Evolutionary conservation across 2,329 filamentous ascomycete genomes (phyloP).

Genomic region (Arthrocladium fulminans): DNA sequence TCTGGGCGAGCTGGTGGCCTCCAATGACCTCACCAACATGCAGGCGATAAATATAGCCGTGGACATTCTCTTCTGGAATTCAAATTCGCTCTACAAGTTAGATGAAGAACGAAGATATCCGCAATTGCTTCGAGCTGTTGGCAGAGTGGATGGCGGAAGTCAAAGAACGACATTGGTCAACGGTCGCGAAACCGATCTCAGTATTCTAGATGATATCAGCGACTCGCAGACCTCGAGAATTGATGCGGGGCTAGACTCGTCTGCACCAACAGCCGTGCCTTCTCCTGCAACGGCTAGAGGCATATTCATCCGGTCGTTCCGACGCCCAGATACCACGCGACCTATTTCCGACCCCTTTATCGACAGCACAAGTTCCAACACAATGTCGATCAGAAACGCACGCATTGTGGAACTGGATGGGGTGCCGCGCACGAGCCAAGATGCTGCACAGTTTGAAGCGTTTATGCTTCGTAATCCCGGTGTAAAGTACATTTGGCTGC

Average conservation of each 20-base stretch:
- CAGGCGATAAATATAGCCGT: conserved; percentile 58
- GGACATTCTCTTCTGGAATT: conserved; percentile 66
- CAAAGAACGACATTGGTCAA: conserved; percentile 18
- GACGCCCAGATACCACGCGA: background rate
- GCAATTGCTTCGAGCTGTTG: conserved; percentile 21
- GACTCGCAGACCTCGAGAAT: conserved; percentile 17
- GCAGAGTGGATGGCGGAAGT: conserved; percentile 16
- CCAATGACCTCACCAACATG: conserved; percentile 50
- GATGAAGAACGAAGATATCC: conserved; percentile 29
- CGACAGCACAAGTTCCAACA: background rate
- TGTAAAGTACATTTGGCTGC: conserved; percentile 61
- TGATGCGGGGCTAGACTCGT: conserved; percentile 9
- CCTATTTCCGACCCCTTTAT: conserved; percentile 1
- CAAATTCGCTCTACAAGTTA: conserved; percentile 65
- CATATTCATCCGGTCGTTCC: background rate
- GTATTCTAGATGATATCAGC: conserved; percentile 9
- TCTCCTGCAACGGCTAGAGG: conserved; percentile 6
- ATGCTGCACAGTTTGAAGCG: conserved; percentile 25
- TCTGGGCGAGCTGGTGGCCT: conserved; percentile 57
- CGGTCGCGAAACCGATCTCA: background rate
- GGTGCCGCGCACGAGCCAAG: background rate
- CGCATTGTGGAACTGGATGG: background rate
- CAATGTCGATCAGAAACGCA: background rate
- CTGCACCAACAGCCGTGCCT: conserved; percentile 7
- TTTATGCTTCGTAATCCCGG: conserved; percentile 45